Conservation (phyloP, 306 rosid species). For the Vigna trinervia region DNA sequence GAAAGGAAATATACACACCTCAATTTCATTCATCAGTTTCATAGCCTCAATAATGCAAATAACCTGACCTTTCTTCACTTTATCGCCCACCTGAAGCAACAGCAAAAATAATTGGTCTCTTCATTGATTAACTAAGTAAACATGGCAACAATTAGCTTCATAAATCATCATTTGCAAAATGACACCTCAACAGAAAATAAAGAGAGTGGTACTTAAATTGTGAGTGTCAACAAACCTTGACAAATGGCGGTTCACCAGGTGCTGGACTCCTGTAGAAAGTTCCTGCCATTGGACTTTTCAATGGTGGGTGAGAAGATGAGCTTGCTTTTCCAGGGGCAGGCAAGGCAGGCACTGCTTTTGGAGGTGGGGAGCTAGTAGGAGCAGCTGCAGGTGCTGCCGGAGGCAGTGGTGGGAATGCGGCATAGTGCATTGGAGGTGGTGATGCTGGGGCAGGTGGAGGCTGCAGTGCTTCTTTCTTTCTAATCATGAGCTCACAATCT, state of each 20-base stretch:
- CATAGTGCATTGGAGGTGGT: conserved; percentile 54
- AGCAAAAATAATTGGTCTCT: conserved; percentile 28
- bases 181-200: conserved; percentile 17
- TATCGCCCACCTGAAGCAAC: conserved; percentile 84
- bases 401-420: conserved; percentile 30
- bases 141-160: not conserved
- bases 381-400: conserved; percentile 46
- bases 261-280: conserved; percentile 78
- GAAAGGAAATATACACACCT: conserved; percentile 52
- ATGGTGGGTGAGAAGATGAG: conserved; percentile 67
- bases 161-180: conserved; percentile 1
- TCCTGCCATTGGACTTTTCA: conserved; percentile 97
- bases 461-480: conserved; percentile 85
- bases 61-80: conserved; percentile 90
- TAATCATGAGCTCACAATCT: conserved; percentile 72
- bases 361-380: conserved; percentile 54
- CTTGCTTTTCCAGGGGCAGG: conserved; percentile 64
- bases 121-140: not conserved
- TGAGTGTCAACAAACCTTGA: conserved; percentile 59
- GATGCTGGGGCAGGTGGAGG: conserved; percentile 57
- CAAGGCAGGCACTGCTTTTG: conserved; percentile 57
- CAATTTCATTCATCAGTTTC: conserved; percentile 98
- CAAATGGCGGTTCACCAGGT: conserved; percentile 90
- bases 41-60: conserved; percentile 94
- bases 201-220: conserved; percentile 16